phyloP scores from a whole-genome alignment of 2,329 filamentous ascomycete species.

The Cladosporium velox region DNA sequence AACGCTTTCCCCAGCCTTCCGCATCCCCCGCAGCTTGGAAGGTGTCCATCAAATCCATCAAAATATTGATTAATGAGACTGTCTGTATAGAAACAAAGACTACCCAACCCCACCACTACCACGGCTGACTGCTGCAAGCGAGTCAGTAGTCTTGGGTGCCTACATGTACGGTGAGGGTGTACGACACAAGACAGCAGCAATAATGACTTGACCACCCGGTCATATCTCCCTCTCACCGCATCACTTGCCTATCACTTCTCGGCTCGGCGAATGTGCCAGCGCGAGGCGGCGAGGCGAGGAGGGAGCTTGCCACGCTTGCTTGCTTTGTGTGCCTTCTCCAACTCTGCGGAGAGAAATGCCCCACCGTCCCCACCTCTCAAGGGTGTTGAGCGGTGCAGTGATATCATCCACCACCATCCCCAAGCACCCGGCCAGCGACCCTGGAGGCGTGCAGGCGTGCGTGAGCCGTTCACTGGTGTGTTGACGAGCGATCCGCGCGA shows the following conservation, averaged over 20 bases:
- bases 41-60: background rate
- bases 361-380: conserved; percentile 4
- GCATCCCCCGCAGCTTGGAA: background rate
- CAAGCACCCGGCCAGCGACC: conserved; percentile 1
- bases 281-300: background rate
- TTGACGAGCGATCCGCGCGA: conserved; percentile 8
- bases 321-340: background rate
- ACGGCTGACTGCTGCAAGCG: background rate
- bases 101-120: background rate
- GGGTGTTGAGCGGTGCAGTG: conserved; percentile 19
- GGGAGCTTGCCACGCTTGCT: background rate
- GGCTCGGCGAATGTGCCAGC: background rate
- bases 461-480: background rate
- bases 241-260: conserved; percentile 4
- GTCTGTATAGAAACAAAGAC: background rate
- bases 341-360: conserved; percentile 1
- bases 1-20: background rate
- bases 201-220: background rate
- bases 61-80: conserved; percentile 8
- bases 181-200: background rate
- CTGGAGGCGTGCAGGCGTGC: background rate
- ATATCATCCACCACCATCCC: conserved; percentile 13
- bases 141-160: background rate
- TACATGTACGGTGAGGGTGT: background rate
- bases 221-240: background rate